phyloP scores from a whole-genome alignment of 768 basidiomycete species.

The Panaeolus cyanescens region DNA sequence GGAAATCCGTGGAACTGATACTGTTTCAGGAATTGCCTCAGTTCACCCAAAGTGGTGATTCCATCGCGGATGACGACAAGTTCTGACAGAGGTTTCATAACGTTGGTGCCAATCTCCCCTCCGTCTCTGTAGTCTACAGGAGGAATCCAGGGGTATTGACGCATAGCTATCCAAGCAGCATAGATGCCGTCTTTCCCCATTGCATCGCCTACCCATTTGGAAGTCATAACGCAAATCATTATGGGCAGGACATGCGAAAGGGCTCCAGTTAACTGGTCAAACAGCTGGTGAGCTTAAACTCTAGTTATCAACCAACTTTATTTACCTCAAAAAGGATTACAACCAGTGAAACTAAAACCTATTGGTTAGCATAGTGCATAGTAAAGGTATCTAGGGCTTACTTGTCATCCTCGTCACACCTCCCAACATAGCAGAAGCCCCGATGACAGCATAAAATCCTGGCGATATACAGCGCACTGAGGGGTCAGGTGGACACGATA shows the following conservation, averaged over 20 bases:
- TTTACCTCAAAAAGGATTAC: slow-evolving; percentile 79
- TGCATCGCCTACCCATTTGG: slow-evolving; percentile 79
- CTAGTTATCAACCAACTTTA: not conserved
- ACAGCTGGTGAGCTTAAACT: not conserved
- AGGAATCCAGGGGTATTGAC: slow-evolving; percentile 71
- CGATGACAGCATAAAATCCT: slow-evolving; percentile 78
- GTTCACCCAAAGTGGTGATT: slow-evolving; percentile 44
- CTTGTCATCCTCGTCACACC: slow-evolving; percentile 80
- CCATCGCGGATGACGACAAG: slow-evolving; percentile 57
- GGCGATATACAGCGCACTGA: slow-evolving; percentile 70
- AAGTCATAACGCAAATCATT: slow-evolving; percentile 77
- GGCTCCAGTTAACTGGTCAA: slow-evolving; percentile 67
- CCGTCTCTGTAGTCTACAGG: slow-evolving; percentile 65
- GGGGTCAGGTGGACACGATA: slow-evolving; percentile 72
- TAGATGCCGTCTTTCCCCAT: slow-evolving; percentile 72
- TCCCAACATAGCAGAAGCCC: slow-evolving; percentile 74
- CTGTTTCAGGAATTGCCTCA: slow-evolving; percentile 49
- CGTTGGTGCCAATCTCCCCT: slow-evolving; percentile 59
- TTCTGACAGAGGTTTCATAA: slow-evolving; percentile 56
- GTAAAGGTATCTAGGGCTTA: slow-evolving; percentile 29
- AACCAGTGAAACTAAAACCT: slow-evolving; percentile 62
- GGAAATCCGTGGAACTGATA: slow-evolving; percentile 66
- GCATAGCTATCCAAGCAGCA: slow-evolving; percentile 71
- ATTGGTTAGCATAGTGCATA: not conserved
- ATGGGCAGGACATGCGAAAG: slow-evolving; percentile 81